A percentile compares a stretch with the other conserved stretches of the same genome.
phyloP scores from a whole-genome alignment of 345 rosid species.

The Citrus maxima region DNA sequence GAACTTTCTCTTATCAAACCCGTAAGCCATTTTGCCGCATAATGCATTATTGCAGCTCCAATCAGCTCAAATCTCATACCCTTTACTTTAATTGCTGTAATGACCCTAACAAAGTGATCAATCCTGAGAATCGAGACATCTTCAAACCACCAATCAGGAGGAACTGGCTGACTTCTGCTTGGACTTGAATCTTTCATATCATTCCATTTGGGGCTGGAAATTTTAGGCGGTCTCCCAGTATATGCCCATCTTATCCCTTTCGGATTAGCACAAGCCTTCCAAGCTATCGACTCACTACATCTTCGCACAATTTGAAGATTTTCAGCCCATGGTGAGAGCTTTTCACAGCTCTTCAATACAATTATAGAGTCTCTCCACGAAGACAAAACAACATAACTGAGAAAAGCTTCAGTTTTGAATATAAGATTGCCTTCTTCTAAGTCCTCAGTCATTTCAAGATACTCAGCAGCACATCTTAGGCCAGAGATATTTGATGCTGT shows the following conservation, averaged over 20 bases:
- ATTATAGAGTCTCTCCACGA: slow-evolving; percentile 97
- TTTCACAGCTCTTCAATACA: slow-evolving; percentile 86
- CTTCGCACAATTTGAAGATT: slow-evolving; percentile 93
- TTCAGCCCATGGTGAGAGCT: slow-evolving; percentile 96
- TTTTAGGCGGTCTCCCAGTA: slow-evolving; percentile 64
- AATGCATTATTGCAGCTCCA: slow-evolving; percentile 85
- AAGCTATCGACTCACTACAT: slow-evolving; percentile 96
- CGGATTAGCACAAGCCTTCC: slow-evolving; percentile 98
- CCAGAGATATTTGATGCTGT: slow-evolving; percentile 90
- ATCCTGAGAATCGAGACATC: slow-evolving; percentile 91
- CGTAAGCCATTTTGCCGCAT: slow-evolving; percentile 85
- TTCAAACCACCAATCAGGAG: slow-evolving; percentile 99
- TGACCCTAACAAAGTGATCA: slow-evolving; percentile 88
- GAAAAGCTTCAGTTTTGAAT: slow-evolving; percentile 97
- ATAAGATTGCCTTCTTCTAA: slow-evolving; percentile 95
- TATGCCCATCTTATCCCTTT: slow-evolving; percentile 95
- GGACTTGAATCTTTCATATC: slow-evolving; percentile 80
- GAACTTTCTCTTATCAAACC: slow-evolving; percentile 61
- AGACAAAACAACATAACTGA: slow-evolving; percentile 90
- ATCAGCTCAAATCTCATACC: slow-evolving; percentile 91
- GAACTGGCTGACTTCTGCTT: slow-evolving; percentile 69
- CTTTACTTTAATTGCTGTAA: slow-evolving; percentile 94
- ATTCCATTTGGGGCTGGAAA: slow-evolving; percentile 81
- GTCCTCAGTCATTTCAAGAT: slow-evolving; percentile 99
- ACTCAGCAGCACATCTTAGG: slow-evolving; percentile 90